These are phyloP conservation scores for Trypanosoma rangeli DNA, from an alignment of 208 protist genomes.

Conservation along the genomic window DNA sequence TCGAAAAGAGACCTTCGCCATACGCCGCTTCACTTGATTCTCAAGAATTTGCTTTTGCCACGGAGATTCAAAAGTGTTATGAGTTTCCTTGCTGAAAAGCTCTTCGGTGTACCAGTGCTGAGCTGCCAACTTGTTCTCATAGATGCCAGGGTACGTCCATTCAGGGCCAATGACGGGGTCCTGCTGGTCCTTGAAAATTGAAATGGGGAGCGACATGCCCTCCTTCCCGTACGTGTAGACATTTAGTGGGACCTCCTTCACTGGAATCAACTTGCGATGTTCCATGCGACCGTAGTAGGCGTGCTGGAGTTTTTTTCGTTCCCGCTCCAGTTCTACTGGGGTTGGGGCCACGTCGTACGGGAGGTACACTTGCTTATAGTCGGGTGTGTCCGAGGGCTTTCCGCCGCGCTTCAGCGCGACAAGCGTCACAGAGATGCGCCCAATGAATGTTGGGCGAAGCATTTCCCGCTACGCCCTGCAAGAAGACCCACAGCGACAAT, in stretches of 20 bases:
- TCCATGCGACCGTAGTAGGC: slow-evolving; percentile 75
- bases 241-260: slow-evolving; percentile 89
- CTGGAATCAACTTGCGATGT: slow-evolving; percentile 73
- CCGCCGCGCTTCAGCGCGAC: slow-evolving; percentile 68
- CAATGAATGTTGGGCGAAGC: slow-evolving; percentile 21
- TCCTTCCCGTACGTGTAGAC: slow-evolving; percentile 93
- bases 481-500: neutral
- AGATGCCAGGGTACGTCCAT: slow-evolving; percentile 92
- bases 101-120: slow-evolving; percentile 85
- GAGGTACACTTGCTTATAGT: slow-evolving; percentile 89
- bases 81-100: slow-evolving; percentile 76
- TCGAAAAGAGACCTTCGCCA: slow-evolving; percentile 69
- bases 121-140: slow-evolving; percentile 88
- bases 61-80: slow-evolving; percentile 70
- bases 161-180: slow-evolving; percentile 89
- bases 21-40: slow-evolving; percentile 76
- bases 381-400: slow-evolving; percentile 72
- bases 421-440: slow-evolving; percentile 15
- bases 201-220: slow-evolving; percentile 89
- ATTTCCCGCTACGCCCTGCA: slow-evolving; percentile 7
- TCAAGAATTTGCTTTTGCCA: slow-evolving; percentile 85
- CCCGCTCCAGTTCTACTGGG: slow-evolving; percentile 73
- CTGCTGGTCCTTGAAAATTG: slow-evolving; percentile 88
- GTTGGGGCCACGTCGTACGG: slow-evolving; percentile 84
- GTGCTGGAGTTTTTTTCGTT: slow-evolving; percentile 67